Evolutionary conservation across 441 rosid species (phyloP).

Genomic region (Adansonia rubrostipa): DNA sequence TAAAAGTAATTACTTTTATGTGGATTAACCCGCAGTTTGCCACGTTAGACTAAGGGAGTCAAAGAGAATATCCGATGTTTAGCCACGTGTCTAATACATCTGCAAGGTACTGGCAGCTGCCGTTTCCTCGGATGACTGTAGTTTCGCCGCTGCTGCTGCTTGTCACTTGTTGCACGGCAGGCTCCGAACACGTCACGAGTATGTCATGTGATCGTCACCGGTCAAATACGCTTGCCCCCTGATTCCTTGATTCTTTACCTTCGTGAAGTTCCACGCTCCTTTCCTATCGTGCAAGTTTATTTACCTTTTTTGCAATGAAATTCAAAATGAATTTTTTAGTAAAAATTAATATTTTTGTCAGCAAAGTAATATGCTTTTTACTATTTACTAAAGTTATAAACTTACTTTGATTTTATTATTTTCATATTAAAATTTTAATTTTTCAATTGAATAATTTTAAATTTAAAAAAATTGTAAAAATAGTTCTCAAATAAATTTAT

Average conservation of each 20-base stretch:
- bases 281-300: neutral
- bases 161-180: neutral
- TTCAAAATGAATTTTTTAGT: neutral
- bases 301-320: neutral
- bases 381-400: too few relatives aligned
- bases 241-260: too few relatives aligned
- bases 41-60: slow-evolving; percentile 34
- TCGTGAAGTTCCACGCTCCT: neutral
- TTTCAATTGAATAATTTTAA: too few relatives aligned
- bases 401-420: too few relatives aligned
- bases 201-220: neutral
- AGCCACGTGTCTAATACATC: neutral
- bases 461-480: too few relatives aligned
- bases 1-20: neutral
- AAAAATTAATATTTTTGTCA: neutral
- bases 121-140: neutral
- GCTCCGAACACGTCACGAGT: neutral
- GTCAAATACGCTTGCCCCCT: slow-evolving; percentile 7
- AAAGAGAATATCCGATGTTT: neutral
- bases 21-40: slow-evolving; percentile 4
- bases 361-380: neutral
- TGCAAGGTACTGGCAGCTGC: slow-evolving; percentile 12
- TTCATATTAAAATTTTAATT: too few relatives aligned
- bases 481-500: too few relatives aligned
- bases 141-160: neutral